Base-by-base conservation (phyloP, 2,329 filamentous ascomycete genomes). In the Penicillium sp. region DNA sequence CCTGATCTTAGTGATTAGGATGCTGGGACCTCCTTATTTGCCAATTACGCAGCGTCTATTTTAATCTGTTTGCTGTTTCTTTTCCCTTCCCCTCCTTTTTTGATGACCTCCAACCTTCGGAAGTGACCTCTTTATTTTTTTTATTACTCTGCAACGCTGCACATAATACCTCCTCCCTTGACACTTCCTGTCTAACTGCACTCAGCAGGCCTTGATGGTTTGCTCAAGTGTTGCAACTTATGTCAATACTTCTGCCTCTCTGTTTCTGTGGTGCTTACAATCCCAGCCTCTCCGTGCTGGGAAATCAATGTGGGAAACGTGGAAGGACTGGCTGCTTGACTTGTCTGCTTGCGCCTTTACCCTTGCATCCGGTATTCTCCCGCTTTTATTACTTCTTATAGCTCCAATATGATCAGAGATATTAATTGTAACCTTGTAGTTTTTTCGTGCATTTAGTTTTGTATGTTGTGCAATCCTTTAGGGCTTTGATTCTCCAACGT, bases 1-100 rank as follows among this genome's bases (percentile, higher is more conserved):
- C 78, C 78, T 19, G 78, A 80, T 65, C 57, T 76, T 54, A 78
- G 77, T 60, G 76, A 77, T 59, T 76, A 65, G 39, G 27, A 21
- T 33, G 9, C 10, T 3, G 13, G 16, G 22, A 45, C n/a, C 10
- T 11, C 24, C 19, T 19, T 45, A 21, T 54, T 49, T 43, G 49
- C 45, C 13, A 27, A 55, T 51, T 16, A 56, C 51, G 59, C 54
- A 58, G 43, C 52, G 48, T 33, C 50, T 51, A 14, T 49, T 35
- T n/a, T 52, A 55, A 35, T 31, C 53, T 47, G 27, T 49, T 52
- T 35, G 53, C 44, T 42, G 24, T 16, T 47, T 29, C n/a, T 56
- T 55, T 52, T 55, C n/a, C 33, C 47, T 48, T 27, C 45, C 37
- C 49, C 50, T 21, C 57, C n/a, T 45, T 49, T 54, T n/a, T 57